Conservation (phyloP, 306 rosid species). For the Malus sieversii region DNA sequence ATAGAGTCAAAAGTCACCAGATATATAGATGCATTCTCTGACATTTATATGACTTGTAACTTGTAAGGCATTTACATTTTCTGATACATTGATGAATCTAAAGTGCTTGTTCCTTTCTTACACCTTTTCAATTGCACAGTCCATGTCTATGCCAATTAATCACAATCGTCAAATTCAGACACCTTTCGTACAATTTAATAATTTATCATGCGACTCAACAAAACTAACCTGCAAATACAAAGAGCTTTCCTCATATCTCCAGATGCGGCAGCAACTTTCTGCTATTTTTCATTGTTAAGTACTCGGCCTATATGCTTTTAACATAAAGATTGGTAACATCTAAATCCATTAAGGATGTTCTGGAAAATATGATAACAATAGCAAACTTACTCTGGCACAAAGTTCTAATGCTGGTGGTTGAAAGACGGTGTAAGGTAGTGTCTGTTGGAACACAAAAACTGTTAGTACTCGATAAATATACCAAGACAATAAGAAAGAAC, state of each 20-base stretch:
- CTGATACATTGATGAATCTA: background rate
- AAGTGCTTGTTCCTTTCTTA: background rate
- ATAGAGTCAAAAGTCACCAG: background rate
- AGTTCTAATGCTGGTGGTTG: conserved; percentile 78
- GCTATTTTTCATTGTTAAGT: conserved; percentile 17
- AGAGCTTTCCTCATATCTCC: conserved; percentile 98
- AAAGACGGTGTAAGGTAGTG: conserved; percentile 58
- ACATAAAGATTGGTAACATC: background rate
- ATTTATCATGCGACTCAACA: background rate
- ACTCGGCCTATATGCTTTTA: background rate
- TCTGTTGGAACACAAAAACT: conserved; percentile 31
- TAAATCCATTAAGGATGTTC: background rate
- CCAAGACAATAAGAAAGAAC: background rate
- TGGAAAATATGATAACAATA: background rate
- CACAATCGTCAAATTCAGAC: background rate
- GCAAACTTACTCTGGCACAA: conserved; percentile 85
- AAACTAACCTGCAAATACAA: conserved; percentile 66
- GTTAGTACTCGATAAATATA: conserved; percentile 14
- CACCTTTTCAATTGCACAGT: background rate
- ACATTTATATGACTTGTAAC: background rate
- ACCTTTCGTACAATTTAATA: background rate
- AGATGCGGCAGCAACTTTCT: conserved; percentile 93
- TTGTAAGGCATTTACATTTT: background rate
- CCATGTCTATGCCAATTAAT: background rate
- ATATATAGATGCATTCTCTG: background rate